Conservation (phyloP, 2,329 filamentous ascomycete species). For the Pseudomassariella vexata region DNA sequence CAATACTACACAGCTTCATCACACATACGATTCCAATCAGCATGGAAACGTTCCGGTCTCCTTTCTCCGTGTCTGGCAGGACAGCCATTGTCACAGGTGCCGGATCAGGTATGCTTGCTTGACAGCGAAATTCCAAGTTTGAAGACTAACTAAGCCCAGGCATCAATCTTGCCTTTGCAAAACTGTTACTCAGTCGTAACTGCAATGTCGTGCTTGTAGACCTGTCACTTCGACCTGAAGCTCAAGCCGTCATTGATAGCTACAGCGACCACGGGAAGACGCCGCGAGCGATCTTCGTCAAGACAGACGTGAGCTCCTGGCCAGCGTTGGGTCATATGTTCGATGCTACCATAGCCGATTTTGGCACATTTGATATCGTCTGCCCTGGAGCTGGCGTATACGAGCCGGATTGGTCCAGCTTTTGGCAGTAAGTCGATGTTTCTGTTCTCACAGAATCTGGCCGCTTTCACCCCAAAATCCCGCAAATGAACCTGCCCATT, state of each 20-base stretch:
- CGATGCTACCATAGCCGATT: conserved; percentile 24
- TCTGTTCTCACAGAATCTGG: background rate
- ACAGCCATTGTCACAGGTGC: conserved; percentile 49
- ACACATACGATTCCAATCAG: conserved; percentile 24
- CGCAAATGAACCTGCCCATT: background rate
- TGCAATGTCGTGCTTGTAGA: conserved; percentile 43
- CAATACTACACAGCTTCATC: background rate
- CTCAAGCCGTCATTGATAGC: conserved; percentile 24
- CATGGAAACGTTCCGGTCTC: conserved; percentile 21
- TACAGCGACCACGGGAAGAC: conserved; percentile 11
- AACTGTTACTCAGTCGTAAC: conserved; percentile 30
- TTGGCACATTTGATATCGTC: conserved; percentile 34
- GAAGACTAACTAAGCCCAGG: conserved; percentile 15
- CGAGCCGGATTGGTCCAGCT: conserved; percentile 36
- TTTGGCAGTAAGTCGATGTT: conserved; percentile 25
- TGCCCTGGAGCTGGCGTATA: conserved; percentile 42
- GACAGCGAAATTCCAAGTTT: conserved; percentile 1
- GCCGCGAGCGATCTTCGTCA: conserved; percentile 32
- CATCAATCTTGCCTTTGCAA: conserved; percentile 38
- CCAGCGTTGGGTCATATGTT: conserved; percentile 29
- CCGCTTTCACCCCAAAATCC: background rate
- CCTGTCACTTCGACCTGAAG: conserved; percentile 34
- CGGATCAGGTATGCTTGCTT: conserved; percentile 36
- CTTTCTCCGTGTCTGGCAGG: conserved; percentile 27
- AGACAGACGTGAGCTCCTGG: conserved; percentile 40